phyloP scores from a whole-genome alignment of 2,329 filamentous ascomycete genomes.

The Stylonectria norvegica region DNA sequence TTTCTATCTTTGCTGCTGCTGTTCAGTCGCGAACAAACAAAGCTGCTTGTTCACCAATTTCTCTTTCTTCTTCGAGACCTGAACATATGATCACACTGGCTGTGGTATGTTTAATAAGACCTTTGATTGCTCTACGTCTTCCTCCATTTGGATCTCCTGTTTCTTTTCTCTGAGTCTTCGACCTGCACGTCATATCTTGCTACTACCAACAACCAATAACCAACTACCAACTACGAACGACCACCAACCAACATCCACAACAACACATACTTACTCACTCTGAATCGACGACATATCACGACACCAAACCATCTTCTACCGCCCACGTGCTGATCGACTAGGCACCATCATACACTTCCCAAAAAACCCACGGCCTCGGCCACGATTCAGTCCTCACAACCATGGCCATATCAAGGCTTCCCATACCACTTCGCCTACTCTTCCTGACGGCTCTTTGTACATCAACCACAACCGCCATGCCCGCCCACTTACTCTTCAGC shows the following conservation, averaged over 20 bases:
- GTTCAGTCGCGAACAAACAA: slow-evolving; percentile 16
- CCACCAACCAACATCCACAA: too few relatives aligned
- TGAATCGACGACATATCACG: too few relatives aligned
- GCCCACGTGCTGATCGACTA: too few relatives aligned
- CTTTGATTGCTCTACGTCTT: not conserved
- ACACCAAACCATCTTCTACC: too few relatives aligned
- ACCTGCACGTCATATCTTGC: too few relatives aligned
- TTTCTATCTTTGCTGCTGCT: slow-evolving; percentile 7
- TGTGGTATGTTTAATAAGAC: not conserved
- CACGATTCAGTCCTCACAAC: too few relatives aligned
- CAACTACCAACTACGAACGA: too few relatives aligned
- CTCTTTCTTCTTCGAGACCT: not conserved
- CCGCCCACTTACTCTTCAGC: slow-evolving; percentile 37
- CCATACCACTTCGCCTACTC: slow-evolving; percentile 32
- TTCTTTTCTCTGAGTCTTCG: too few relatives aligned
- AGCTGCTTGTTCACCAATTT: slow-evolving; percentile 7
- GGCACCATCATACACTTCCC: slow-evolving; percentile 2
- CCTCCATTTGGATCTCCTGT: too few relatives aligned
- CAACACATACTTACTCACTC: too few relatives aligned
- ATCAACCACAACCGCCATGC: slow-evolving; percentile 39
- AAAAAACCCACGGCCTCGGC: too few relatives aligned
- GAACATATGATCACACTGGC: slow-evolving; percentile 1
- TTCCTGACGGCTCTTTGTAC: slow-evolving; percentile 38
- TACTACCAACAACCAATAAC: slow-evolving; percentile 4
- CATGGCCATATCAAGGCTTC: slow-evolving; percentile 17